These are phyloP conservation scores for Paracamarosporium sp. DNA, from an alignment of 2,329 filamentous ascomycete species.

Conservation along the genomic window DNA sequence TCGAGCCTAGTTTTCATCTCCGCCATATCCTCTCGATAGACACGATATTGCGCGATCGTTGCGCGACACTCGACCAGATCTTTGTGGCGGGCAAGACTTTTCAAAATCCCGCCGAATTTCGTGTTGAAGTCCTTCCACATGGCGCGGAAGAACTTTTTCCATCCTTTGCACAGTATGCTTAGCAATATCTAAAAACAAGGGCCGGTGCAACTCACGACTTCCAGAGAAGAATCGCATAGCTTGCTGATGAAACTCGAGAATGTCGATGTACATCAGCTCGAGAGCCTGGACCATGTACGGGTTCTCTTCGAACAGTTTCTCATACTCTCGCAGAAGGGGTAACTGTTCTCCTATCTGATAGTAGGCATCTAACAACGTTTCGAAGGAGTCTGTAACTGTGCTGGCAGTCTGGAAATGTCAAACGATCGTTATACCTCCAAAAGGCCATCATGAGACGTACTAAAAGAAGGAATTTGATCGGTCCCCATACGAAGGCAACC, in stretches of 20 bases:
- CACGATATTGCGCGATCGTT: conserved; percentile 21
- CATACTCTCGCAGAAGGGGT: conserved; percentile 43
- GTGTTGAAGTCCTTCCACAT: conserved; percentile 38
- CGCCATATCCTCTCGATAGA: conserved; percentile 22
- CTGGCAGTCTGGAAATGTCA: conserved; percentile 29
- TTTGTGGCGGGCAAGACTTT: conserved; percentile 32
- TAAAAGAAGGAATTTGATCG: conserved; percentile 47
- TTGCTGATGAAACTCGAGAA: conserved; percentile 48
- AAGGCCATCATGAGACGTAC: conserved; percentile 11
- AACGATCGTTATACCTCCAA: background rate
- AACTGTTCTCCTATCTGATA: conserved; percentile 48
- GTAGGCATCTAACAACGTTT: conserved; percentile 48
- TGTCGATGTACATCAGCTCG: conserved; percentile 46
- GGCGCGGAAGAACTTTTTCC: conserved; percentile 26
- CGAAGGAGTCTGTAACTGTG: conserved; percentile 43
- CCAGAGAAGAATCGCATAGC: conserved; percentile 38
- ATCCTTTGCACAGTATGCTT: conserved; percentile 14
- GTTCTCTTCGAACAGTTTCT: conserved; percentile 35
- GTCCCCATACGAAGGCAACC: conserved; percentile 45
- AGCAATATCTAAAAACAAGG: conserved; percentile 7
- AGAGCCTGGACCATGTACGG: conserved; percentile 40
- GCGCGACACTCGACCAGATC: conserved; percentile 32
- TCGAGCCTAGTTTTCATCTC: conserved; percentile 21
- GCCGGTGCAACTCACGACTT: conserved; percentile 16
- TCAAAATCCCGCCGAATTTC: conserved; percentile 36